These are phyloP conservation scores for Suillus placidus DNA, from an alignment of 768 basidiomycete species.

Conservation along the genomic window DNA sequence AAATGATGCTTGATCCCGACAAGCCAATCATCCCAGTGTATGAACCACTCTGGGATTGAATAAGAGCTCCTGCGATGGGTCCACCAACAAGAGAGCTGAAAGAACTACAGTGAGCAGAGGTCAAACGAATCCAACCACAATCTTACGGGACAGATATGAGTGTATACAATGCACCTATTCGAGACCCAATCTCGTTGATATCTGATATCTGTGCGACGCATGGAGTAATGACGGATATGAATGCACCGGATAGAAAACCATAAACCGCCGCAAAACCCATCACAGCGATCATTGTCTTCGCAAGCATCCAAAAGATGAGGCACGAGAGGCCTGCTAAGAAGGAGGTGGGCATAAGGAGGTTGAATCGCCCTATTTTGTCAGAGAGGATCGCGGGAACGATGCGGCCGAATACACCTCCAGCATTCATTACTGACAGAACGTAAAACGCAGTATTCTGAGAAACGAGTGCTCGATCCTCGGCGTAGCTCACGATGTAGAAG, in stretches of 20 bases:
- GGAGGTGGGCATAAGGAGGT: slow-evolving; percentile 63
- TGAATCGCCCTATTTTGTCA: slow-evolving; percentile 67
- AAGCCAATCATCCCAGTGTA: slow-evolving; percentile 56
- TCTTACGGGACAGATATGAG: slow-evolving; percentile 74
- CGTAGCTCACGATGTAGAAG: slow-evolving; percentile 68
- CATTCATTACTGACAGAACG: slow-evolving; percentile 69
- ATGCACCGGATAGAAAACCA: slow-evolving; percentile 69
- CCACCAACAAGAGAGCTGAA: slow-evolving; percentile 63
- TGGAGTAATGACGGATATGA: slow-evolving; percentile 67
- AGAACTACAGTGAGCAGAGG: slow-evolving; percentile 1
- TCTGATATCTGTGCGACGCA: slow-evolving; percentile 71
- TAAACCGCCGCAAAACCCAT: slow-evolving; percentile 57
- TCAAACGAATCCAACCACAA: background rate
- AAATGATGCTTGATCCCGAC: slow-evolving; percentile 58
- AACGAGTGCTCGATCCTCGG: slow-evolving; percentile 44
- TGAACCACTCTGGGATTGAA: slow-evolving; percentile 48
- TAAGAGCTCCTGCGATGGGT: slow-evolving; percentile 62
- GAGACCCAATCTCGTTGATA: slow-evolving; percentile 56
- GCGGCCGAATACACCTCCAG: slow-evolving; percentile 66
- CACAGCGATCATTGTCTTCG: slow-evolving; percentile 42
- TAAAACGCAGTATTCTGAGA: slow-evolving; percentile 47
- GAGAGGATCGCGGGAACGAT: slow-evolving; percentile 64
- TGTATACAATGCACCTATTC: slow-evolving; percentile 67
- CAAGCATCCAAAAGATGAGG: slow-evolving; percentile 59
- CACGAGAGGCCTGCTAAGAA: slow-evolving; percentile 64